Conservation (phyloP, 768 basidiomycete species). For the Cyathus striatus region DNA sequence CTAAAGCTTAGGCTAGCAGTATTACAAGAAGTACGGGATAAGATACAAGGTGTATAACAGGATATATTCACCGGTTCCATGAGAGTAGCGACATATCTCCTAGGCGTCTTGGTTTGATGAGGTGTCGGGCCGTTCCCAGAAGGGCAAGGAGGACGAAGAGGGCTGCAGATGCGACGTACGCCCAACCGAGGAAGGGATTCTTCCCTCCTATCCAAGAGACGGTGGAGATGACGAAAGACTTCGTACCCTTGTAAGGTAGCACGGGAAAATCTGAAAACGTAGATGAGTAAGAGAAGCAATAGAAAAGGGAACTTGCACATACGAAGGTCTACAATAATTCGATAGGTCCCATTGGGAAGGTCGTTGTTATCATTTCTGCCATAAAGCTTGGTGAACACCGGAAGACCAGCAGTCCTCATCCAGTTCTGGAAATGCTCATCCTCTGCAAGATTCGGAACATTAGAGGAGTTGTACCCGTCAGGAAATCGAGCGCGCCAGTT, state of each 20-base stretch:
- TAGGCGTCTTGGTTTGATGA: conserved; percentile 86
- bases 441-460: conserved; percentile 56
- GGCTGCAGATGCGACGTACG: conserved; percentile 85
- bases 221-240: conserved; percentile 94
- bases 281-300: conserved; percentile 8
- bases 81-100: conserved; percentile 86
- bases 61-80: conserved; percentile 66
- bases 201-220: conserved; percentile 99
- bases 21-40: conserved; percentile 10
- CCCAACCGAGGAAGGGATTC: conserved; percentile 98
- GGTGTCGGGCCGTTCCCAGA: conserved; percentile 84
- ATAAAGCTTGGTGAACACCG: conserved; percentile 94
- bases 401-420: conserved; percentile 98
- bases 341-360: conserved; percentile 71
- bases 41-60: not conserved
- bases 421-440: conserved; percentile 99
- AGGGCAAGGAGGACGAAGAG: conserved; percentile 87
- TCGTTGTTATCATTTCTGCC: conserved; percentile 80
- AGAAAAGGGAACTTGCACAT: conserved; percentile 26
- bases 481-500: conserved; percentile 83
- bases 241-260: conserved; percentile 85
- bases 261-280: conserved; percentile 81
- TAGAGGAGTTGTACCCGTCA: conserved; percentile 58
- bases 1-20: conserved; percentile 14
- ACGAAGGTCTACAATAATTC: conserved; percentile 79